These are phyloP conservation scores for Kuraishia capsulata DNA, from an alignment of 805 yeast species.

Conservation along the genomic window DNA sequence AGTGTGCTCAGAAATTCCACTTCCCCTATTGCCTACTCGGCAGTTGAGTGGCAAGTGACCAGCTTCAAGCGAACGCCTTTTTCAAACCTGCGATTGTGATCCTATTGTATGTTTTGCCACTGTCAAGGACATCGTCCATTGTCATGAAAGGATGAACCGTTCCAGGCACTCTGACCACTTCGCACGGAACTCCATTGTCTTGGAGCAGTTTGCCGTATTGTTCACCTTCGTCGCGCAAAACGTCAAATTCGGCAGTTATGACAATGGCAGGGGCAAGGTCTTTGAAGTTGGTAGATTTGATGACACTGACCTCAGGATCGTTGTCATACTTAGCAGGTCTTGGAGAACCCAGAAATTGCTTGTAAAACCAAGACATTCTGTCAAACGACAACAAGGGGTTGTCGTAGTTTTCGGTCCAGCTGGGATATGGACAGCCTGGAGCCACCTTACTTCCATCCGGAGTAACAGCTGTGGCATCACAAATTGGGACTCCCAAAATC, in stretches of 20 bases:
- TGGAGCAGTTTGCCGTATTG: constrained; percentile 24
- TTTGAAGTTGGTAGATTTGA: constrained; percentile 13
- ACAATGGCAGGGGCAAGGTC: constrained; percentile 27
- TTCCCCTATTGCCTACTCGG: too few species aligned
- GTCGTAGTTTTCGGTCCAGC: constrained; percentile 24
- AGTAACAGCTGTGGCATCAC: constrained; percentile 26
- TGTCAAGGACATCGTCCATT: not conserved
- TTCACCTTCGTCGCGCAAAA: constrained; percentile 29
- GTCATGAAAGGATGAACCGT: not conserved
- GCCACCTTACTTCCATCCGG: constrained; percentile 7
- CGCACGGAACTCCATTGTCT: not conserved
- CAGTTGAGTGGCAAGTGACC: too few species aligned
- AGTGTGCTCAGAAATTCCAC: too few species aligned
- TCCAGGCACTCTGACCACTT: not conserved
- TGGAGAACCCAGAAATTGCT: constrained; percentile 15
- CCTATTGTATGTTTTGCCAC: not conserved
- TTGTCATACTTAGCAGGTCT: constrained; percentile 25
- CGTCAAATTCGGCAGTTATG: constrained; percentile 30
- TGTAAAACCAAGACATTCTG: constrained; percentile 30
- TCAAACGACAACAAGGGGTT: constrained; percentile 29
- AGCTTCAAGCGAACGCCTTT: too few species aligned
- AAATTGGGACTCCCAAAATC: constrained; percentile 28
- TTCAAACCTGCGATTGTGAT: too few species aligned
- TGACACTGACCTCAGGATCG: constrained; percentile 18
- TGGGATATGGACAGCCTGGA: constrained; percentile 9